These are phyloP conservation scores for Cordyceps cateniannulata DNA, from an alignment of 2,329 filamentous ascomycete genomes.

Conservation along the genomic window DNA sequence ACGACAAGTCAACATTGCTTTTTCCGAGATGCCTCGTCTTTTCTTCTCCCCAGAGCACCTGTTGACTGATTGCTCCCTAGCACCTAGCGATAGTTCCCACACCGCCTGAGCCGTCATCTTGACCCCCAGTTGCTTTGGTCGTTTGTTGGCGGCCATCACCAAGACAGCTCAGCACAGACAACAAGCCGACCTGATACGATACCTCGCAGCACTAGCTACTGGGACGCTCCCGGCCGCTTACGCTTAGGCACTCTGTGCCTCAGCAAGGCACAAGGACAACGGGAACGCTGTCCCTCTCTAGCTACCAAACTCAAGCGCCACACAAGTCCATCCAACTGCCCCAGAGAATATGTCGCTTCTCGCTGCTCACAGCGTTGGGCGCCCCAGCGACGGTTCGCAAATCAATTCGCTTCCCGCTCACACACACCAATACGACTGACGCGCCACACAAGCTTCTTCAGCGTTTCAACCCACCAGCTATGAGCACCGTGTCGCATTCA, in stretches of 20 bases:
- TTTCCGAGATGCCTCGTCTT: background rate
- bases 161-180: slow-evolving; percentile 1
- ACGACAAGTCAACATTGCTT: background rate
- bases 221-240: background rate
- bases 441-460: background rate
- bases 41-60: background rate
- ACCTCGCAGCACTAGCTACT: background rate
- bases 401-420: background rate
- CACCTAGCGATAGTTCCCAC: background rate
- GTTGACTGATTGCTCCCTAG: background rate
- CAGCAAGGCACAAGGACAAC: background rate
- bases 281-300: background rate
- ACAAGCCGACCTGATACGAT: background rate
- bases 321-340: background rate
- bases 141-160: background rate
- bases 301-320: background rate
- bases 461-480: background rate
- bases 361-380: too few relatives aligned
- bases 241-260: slow-evolving; percentile 2
- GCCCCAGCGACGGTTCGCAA: background rate
- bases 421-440: background rate
- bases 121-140: background rate
- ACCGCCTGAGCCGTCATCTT: background rate
- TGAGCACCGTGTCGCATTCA: background rate
- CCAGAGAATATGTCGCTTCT: background rate